A percentile compares a stretch with the other conserved stretches of the same genome.
Evolutionary conservation across 2,329 filamentous ascomycete species (phyloP).

Genomic region (Curvularia verruculosa): DNA sequence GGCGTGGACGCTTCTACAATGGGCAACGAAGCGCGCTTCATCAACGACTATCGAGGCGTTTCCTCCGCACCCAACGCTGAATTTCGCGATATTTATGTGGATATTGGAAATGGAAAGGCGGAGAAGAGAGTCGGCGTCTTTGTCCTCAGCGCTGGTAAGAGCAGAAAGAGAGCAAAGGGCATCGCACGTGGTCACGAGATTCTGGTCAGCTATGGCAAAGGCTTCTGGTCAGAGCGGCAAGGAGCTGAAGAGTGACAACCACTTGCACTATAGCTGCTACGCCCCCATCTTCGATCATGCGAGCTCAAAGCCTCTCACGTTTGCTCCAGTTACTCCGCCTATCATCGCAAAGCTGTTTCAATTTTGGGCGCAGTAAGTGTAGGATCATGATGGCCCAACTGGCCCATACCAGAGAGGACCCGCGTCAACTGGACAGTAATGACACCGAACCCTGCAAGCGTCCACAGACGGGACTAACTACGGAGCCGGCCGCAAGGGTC

Average conservation of each 20-base stretch:
- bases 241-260: constrained; percentile 10
- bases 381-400: neutral
- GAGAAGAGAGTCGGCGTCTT: constrained; percentile 59
- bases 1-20: constrained; percentile 56
- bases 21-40: constrained; percentile 60
- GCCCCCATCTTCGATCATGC: neutral
- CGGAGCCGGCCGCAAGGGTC: neutral
- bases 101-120: constrained; percentile 46
- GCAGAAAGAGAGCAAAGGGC: constrained; percentile 54
- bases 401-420: neutral
- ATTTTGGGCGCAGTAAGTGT: neutral
- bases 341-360: neutral
- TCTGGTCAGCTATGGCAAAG: constrained; percentile 61
- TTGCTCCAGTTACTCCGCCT: constrained; percentile 1
- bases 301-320: neutral
- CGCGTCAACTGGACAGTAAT: neutral
- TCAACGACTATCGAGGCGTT: constrained; percentile 62
- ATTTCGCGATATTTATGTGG: constrained; percentile 51
- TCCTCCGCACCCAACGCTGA: constrained; percentile 50
- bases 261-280: neutral
- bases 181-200: constrained; percentile 59
- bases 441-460: neutral
- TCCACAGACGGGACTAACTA: neutral
- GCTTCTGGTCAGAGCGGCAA: constrained; percentile 54
- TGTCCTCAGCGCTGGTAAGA: constrained; percentile 57